phyloP scores from a whole-genome alignment of 2,329 filamentous ascomycete genomes.

The Pseudogymnoascus pannorum region DNA sequence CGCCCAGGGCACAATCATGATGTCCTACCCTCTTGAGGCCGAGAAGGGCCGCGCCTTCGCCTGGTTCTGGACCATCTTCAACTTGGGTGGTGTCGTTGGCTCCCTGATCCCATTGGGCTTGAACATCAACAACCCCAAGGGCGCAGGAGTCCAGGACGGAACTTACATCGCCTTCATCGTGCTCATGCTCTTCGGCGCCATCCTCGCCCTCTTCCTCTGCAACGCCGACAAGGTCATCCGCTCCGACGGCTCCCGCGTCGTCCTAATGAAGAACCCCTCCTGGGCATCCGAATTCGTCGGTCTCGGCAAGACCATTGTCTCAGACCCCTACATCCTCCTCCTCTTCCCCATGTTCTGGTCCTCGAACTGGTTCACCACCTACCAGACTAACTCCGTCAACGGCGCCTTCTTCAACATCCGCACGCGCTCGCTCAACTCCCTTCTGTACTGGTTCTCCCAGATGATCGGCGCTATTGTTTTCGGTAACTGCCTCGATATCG shows the following conservation, averaged over 20 bases:
- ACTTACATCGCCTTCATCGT: conserved; percentile 86
- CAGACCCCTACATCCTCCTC: conserved; percentile 64
- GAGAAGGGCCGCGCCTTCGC: conserved; percentile 82
- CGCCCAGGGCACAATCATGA: conserved; percentile 77
- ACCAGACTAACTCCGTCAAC: conserved; percentile 72
- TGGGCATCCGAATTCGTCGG: conserved; percentile 75
- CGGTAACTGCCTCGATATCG: conserved; percentile 62
- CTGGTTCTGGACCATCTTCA: conserved; percentile 92
- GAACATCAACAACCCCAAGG: conserved; percentile 52
- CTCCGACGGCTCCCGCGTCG: conserved; percentile 69
- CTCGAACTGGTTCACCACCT: conserved; percentile 74
- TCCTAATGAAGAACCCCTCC: conserved; percentile 84
- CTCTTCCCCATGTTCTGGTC: conserved; percentile 79
- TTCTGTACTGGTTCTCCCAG: conserved; percentile 73
- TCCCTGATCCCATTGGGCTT: conserved; percentile 59
- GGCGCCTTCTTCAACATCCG: conserved; percentile 63
- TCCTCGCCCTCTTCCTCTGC: conserved; percentile 61
- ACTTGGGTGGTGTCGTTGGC: conserved; percentile 79
- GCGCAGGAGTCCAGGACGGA: conserved; percentile 55
- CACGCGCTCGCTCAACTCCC: conserved; percentile 67
- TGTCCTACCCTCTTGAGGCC: conserved; percentile 73
- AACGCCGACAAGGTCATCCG: conserved; percentile 68
- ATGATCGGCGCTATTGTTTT: conserved; percentile 69
- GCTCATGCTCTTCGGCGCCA: conserved; percentile 67
- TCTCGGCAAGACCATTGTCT: conserved; percentile 63